phyloP scores from a whole-genome alignment of 2,329 filamentous ascomycete genomes.

The Colletotrichum theobromicola region DNA sequence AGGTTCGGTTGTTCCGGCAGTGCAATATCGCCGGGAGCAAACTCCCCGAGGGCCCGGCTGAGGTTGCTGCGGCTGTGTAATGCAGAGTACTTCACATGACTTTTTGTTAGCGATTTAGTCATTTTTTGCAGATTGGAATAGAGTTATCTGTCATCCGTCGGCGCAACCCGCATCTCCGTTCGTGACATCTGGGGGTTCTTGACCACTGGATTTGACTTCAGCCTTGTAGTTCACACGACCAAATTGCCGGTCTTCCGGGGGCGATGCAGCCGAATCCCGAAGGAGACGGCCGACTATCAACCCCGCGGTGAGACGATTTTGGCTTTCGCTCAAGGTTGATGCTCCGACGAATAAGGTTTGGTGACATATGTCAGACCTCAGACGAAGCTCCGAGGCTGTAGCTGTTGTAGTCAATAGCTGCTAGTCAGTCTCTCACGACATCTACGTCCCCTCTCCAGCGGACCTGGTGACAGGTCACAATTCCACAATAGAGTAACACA shows the following conservation, averaged over 20 bases:
- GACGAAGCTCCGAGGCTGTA: background rate
- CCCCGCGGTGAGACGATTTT: background rate
- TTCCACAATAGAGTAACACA: background rate
- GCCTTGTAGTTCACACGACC: background rate
- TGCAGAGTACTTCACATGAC: background rate
- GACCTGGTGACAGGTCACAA: background rate
- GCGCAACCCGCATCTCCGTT: background rate
- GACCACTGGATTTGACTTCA: background rate
- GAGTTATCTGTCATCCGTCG: background rate
- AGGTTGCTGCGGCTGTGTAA: slow-evolving; percentile 1
- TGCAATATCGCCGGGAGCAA: slow-evolving; percentile 77
- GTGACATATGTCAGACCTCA: background rate
- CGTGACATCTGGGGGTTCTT: background rate
- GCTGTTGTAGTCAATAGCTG: background rate
- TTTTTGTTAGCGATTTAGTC: background rate
- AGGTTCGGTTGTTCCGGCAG: slow-evolving; percentile 77
- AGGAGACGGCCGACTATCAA: background rate
- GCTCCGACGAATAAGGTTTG: background rate
- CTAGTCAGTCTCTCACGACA: background rate
- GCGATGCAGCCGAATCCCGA: background rate
- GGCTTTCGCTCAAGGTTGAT: background rate
- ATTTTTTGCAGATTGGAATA: background rate
- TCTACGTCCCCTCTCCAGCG: background rate
- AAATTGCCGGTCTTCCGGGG: background rate
- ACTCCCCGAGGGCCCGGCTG: slow-evolving; percentile 54